Evolutionary conservation across 164 flowering plant genomes (phyloP), one percentile per base, ranked within the genome.

Genomic region (Tetracentron sinense): DNA sequence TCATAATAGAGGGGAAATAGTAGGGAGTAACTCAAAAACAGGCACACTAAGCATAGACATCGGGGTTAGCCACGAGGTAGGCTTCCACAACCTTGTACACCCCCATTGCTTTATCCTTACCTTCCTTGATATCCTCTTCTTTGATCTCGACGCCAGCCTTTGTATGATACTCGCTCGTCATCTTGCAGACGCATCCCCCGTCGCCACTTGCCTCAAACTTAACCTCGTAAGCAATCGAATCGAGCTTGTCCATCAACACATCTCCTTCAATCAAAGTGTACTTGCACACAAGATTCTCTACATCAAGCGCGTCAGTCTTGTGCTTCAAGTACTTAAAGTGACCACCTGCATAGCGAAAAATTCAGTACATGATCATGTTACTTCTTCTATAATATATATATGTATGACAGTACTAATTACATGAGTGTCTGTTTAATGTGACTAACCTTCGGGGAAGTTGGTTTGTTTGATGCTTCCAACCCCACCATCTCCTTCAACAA

Each of bases 401-500:
- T n/a, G n/a, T n/a, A n/a, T n/a, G n/a, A n/a, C n/a, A n/a, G n/a
- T n/a, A n/a, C n/a, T n/a, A n/a, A n/a, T 15, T 16, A 15, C 16
- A 6, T 14, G 16, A 16, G 19, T 35, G 7, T 0, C 30, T 48
- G 48, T 58, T 58, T n/a, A 22, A 17, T 3, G 30, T 10, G 20
- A 33, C 62, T 54, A 12, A 76, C 82, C 80, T 65, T 71, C 62
- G 5, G 73, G 50, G 70, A 76, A 72, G 68, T 71, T 74, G 26
- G 74, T 35, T 44, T 76, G 72, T 38, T 74, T 68, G 38, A 79
- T 76, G 72, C 54, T 69, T 61, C 82, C 82, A 23, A 64, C 62
- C 17, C 72, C 82, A 26, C 82, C 82, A 58, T 72, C 69, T 21
- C 82, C 82, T 35, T 76, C 64, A 19, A 76, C 31, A 0, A 70